phyloP scores from a whole-genome alignment of 1,284 basidiomycete genomes.

The Trichosporon coremiiforme region DNA sequence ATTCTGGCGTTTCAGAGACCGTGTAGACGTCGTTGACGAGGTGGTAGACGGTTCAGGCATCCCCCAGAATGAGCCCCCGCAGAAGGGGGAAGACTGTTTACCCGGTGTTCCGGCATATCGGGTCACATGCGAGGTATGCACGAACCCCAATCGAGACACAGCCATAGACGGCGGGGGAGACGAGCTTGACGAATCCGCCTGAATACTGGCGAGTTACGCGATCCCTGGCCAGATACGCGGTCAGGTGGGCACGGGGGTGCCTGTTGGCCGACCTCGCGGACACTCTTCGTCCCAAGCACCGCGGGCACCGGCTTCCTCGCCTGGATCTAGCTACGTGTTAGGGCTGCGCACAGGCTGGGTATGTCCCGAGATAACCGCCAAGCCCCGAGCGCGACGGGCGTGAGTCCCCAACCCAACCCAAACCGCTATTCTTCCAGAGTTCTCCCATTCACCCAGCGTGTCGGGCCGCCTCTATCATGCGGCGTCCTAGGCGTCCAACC shows the following conservation, averaged over 20 bases:
- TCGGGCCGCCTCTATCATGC: not conserved
- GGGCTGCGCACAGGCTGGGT: not conserved
- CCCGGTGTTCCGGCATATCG: constrained; percentile 8
- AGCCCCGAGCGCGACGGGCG: not conserved
- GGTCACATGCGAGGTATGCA: not conserved
- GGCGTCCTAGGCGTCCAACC: not conserved
- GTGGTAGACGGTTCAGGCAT: too few relatives aligned
- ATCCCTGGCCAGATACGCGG: not conserved
- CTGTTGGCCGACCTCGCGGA: not conserved
- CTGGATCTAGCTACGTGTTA: not conserved
- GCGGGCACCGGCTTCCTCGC: not conserved
- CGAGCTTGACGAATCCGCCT: constrained; percentile 15
- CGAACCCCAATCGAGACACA: not conserved
- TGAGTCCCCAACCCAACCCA: not conserved
- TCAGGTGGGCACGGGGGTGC: not conserved
- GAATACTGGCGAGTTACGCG: constrained; percentile 8
- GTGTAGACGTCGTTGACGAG: too few relatives aligned
- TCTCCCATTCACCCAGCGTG: constrained; percentile 7
- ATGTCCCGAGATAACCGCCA: constrained; percentile 12
- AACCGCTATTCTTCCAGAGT: not conserved
- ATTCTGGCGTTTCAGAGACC: too few relatives aligned
- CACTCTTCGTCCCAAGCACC: too few relatives aligned
- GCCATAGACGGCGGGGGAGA: not conserved
- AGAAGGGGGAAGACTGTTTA: not conserved
- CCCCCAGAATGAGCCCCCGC: not conserved